These are phyloP conservation scores for Malassezia globosa DNA, from an alignment of 1,284 basidiomycete species.

Conservation along the genomic window DNA sequence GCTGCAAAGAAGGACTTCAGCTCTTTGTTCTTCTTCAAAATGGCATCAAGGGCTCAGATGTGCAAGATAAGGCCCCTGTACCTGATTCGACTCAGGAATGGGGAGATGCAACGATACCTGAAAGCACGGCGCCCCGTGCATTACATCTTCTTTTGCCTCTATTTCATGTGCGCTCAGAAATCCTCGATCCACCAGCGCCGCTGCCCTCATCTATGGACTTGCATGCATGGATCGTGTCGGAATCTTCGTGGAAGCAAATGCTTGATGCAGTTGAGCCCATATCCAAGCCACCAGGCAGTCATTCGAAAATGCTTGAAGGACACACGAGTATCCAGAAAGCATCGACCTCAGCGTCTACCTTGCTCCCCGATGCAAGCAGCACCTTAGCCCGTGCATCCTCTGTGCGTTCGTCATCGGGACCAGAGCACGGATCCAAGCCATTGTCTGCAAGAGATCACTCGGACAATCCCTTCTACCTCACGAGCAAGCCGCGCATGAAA, in stretches of 20 bases:
- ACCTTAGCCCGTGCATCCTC: conserved; percentile 8
- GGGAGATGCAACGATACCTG: background rate
- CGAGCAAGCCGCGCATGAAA: background rate
- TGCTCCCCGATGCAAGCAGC: background rate
- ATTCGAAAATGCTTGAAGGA: background rate
- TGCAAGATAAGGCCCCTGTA: background rate
- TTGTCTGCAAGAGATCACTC: background rate
- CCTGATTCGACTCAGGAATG: background rate
- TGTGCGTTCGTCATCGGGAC: background rate
- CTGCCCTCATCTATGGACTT: conserved; percentile 75
- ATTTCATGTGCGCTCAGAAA: conserved; percentile 68
- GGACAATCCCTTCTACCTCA: conserved; percentile 27
- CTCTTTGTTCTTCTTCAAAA: conserved; percentile 69
- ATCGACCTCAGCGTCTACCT: background rate
- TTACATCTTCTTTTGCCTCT: conserved; percentile 74
- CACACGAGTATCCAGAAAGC: too few relatives aligned
- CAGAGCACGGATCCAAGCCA: conserved; percentile 5
- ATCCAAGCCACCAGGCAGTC: background rate
- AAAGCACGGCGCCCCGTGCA: conserved; percentile 58
- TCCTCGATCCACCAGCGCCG: conserved; percentile 76
- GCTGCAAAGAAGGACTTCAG: conserved; percentile 69
- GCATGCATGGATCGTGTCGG: conserved; percentile 66
- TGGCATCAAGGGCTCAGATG: conserved; percentile 16
- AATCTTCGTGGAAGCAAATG: conserved; percentile 4
- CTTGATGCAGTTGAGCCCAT: conserved; percentile 6